Conservation (phyloP, 2,329 filamentous ascomycete species). For the Monilinia fructigena region DNA sequence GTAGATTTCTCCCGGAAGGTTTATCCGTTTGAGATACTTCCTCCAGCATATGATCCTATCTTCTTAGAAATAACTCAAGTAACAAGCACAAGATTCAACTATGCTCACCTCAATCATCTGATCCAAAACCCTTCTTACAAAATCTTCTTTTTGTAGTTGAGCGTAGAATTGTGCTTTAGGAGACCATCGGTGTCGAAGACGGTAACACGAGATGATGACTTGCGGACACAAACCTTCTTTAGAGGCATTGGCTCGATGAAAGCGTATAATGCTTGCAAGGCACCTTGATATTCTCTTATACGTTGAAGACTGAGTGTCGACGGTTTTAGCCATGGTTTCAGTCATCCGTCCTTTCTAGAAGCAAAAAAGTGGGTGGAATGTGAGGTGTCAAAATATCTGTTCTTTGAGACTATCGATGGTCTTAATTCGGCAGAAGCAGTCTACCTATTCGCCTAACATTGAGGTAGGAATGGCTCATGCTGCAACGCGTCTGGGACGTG, state of each 20-base stretch:
- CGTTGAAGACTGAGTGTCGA: background rate
- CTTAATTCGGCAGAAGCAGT: background rate
- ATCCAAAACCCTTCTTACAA: constrained; percentile 15
- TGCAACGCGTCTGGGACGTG: background rate
- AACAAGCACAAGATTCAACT: background rate
- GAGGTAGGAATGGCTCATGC: background rate
- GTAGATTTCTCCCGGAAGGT: constrained; percentile 18
- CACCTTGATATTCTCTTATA: constrained; percentile 20
- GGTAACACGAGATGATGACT: constrained; percentile 21
- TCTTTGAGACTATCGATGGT: background rate
- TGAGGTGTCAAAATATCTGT: background rate
- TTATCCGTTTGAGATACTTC: background rate
- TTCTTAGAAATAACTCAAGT: constrained; percentile 1
- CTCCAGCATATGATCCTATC: constrained; percentile 2
- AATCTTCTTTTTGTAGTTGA: constrained; percentile 17
- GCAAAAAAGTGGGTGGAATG: background rate
- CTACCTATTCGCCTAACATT: background rate
- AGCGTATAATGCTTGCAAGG: constrained; percentile 19
- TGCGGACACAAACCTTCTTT: constrained; percentile 22
- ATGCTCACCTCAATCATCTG: constrained; percentile 21
- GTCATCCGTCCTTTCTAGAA: background rate
- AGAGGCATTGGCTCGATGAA: constrained; percentile 19
- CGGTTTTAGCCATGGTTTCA: background rate
- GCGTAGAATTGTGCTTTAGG: constrained; percentile 11
- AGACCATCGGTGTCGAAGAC: constrained; percentile 13